These are phyloP conservation scores for Colletotrichum gloeosporioides DNA, from an alignment of 2,329 filamentous ascomycete genomes.

Conservation along the genomic window DNA sequence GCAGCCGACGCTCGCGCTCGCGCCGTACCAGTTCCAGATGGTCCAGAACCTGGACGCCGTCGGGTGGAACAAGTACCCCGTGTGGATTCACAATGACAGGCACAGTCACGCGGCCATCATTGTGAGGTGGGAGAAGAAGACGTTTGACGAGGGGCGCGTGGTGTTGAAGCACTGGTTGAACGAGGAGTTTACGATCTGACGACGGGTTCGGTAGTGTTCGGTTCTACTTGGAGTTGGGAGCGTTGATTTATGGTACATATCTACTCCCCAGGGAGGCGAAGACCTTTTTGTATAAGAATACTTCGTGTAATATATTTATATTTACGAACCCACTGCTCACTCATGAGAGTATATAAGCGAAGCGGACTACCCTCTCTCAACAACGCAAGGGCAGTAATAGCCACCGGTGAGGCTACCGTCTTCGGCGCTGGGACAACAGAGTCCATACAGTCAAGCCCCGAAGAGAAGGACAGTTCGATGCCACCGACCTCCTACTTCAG, in stretches of 20 bases:
- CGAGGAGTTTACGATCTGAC: conserved; percentile 71
- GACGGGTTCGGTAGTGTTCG: not conserved
- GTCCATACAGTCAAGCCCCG: too few species aligned
- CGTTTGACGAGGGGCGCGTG: conserved; percentile 76
- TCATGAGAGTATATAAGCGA: not conserved
- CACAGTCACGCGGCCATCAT: conserved; percentile 93
- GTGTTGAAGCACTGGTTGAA: conserved; percentile 84
- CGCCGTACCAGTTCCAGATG: conserved; percentile 83
- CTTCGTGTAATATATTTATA: not conserved
- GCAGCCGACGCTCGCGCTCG: conserved; percentile 77
- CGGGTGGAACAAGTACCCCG: conserved; percentile 68
- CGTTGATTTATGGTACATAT: not conserved
- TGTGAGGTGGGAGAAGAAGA: conserved; percentile 70
- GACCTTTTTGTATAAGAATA: not conserved
- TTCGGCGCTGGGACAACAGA: too few species aligned
- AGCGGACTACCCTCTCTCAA: not conserved
- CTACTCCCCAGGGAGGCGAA: not conserved
- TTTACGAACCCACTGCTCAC: not conserved
- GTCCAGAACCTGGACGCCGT: conserved; percentile 76
- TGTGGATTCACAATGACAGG: conserved; percentile 77
- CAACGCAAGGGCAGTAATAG: not conserved
- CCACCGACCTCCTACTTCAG: not conserved
- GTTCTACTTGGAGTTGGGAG: not conserved
- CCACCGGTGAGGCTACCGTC: not conserved
- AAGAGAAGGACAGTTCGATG: too few species aligned